Percentiles rank a stretch among this genome's conserved stretches.
Evolutionary conservation across 1,284 basidiomycete genomes (phyloP).

Genomic region (Trametes versicolor): DNA sequence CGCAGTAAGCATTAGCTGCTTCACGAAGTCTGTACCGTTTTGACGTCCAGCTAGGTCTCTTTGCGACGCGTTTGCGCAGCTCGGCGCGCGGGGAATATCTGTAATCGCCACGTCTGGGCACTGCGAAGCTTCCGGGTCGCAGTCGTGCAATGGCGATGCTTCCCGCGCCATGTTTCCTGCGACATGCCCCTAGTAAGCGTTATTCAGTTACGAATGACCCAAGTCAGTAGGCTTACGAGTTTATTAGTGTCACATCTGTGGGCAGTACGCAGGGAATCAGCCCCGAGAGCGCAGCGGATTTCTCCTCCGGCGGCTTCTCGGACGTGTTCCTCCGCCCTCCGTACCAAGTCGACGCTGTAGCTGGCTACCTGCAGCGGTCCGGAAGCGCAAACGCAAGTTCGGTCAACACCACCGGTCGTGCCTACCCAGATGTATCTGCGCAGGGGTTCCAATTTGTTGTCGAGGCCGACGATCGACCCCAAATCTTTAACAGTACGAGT

Average conservation of each 20-base stretch:
- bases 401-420: too few species aligned
- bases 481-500: slow-evolving; percentile 46
- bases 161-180: slow-evolving; percentile 77
- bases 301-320: slow-evolving; percentile 57
- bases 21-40: too few species aligned
- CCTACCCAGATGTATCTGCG: slow-evolving; percentile 11
- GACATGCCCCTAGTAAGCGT: slow-evolving; percentile 56
- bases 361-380: slow-evolving; percentile 35
- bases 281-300: slow-evolving; percentile 57
- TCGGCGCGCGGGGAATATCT: slow-evolving; percentile 64
- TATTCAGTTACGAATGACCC: not conserved
- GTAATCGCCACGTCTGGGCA: slow-evolving; percentile 72
- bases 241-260: slow-evolving; percentile 62
- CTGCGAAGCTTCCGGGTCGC: too few species aligned
- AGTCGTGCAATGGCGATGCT: slow-evolving; percentile 66
- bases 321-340: slow-evolving; percentile 49
- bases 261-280: slow-evolving; percentile 56
- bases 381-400: slow-evolving; percentile 37
- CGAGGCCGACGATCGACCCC: slow-evolving; percentile 54
- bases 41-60: slow-evolving; percentile 22
- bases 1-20: too few species aligned
- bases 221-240: not conserved
- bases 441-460: slow-evolving; percentile 26
- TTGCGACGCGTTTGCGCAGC: slow-evolving; percentile 42
- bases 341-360: slow-evolving; percentile 49